Conservation (phyloP, 1,284 basidiomycete species). For the Lentinula novae-zelandiae region DNA sequence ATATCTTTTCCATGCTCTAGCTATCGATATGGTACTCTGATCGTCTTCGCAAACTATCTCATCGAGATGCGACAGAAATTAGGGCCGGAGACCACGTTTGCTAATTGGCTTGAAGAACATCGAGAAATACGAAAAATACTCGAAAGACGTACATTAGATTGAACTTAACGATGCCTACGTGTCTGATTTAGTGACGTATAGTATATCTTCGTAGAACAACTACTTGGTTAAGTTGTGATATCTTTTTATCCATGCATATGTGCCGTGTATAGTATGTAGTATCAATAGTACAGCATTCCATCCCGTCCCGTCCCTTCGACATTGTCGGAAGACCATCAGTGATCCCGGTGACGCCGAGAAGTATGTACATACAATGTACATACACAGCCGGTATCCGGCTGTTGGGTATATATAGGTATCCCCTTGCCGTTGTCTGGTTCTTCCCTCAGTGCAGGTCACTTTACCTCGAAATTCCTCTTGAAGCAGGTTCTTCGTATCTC, state of each 20-base stretch:
- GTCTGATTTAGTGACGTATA: no score
- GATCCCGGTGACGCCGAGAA: no score
- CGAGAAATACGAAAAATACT: slow-evolving; percentile 83
- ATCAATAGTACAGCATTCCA: no score
- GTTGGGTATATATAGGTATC: background rate
- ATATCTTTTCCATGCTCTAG: slow-evolving; percentile 28
- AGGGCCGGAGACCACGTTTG: slow-evolving; percentile 56
- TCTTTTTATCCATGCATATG: no score
- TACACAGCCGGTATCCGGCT: background rate
- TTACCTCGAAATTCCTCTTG: background rate
- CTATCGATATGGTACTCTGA: slow-evolving; percentile 87
- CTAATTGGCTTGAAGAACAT: slow-evolving; percentile 78
- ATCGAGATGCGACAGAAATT: slow-evolving; percentile 67
- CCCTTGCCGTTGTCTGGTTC: background rate
- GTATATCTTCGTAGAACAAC: no score
- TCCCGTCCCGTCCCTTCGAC: no score
- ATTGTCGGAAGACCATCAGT: no score
- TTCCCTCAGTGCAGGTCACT: background rate
- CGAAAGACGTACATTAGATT: slow-evolving; percentile 73
- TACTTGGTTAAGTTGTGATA: no score
- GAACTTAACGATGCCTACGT: background rate
- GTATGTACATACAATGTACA: background rate
- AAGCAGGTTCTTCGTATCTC: background rate
- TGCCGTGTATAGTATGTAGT: no score
- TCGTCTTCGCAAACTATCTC: slow-evolving; percentile 95